Base-by-base conservation (phyloP, 2,329 filamentous ascomycete species). In the Coccinonectria pachysandricola region DNA sequence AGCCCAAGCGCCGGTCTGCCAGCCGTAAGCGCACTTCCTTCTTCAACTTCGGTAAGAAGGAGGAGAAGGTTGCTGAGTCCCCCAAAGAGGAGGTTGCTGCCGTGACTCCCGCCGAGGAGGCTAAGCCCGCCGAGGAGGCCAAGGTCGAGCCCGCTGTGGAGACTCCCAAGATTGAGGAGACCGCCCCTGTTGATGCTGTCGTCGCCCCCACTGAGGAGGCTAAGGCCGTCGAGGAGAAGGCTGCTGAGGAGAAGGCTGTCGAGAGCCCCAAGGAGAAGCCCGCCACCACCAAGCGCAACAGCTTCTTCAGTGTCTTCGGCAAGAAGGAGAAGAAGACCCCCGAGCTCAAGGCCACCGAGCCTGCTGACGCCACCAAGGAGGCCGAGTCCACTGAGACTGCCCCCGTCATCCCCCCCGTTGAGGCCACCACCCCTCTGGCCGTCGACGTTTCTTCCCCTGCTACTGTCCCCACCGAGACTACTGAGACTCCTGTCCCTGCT, bases 21-120 rank as follows among this genome's bases (percentile, higher is more conserved):
- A 77, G 72, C 51, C 68, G 69, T 49, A 79, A 79, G 71, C 73
- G 75, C 27, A 57, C 60, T 23, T 78, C 74, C 28, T 69, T 78
- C 59, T 77, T 79, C 45, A 68, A 67, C 42, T 62, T 76, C 36
- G 62, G 65, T 45, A 69, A 71, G 59, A 73, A 72, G 59, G 61
- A 57, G 39, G 57, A 62, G 34, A 57, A 57, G 48, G 7, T 10
- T 19, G 10, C 7, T 7, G 7, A 7, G 7, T 7, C 10, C 10
- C 17, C 17, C 45, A 69, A 71, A 59, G 73, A 72, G 59, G 61
- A 57, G 40, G 57, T 62, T 33, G 55, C 56, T 39, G 56, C 59
- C 30, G 59, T 50, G 30, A 63, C 64, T 54, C 52, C 62, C 41
- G 70, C 71, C 42, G 57, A 64, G 40, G 60, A 62, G 59, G 50